Conservation (phyloP, 176 grass and related monocot species). For the Musa acuminata region DNA sequence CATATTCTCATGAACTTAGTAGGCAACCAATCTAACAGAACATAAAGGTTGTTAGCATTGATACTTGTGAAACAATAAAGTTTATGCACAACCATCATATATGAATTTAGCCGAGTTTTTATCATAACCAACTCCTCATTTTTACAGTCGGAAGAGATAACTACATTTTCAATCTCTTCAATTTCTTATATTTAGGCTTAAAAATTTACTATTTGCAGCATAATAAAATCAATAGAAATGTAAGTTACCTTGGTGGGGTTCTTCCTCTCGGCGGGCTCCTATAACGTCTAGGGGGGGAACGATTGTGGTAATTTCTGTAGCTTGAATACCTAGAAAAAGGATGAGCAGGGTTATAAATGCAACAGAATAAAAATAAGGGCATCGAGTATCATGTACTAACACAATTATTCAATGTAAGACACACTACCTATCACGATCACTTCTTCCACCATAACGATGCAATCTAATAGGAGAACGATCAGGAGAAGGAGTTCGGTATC, state of each 20-base stretch:
- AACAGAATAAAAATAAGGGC: not conserved
- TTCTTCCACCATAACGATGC: conserved; percentile 65
- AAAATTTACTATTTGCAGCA: no score
- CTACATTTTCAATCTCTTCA: no score
- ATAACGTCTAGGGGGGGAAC: conserved; percentile 73
- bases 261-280: conserved; percentile 81
- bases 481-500: conserved; percentile 77
- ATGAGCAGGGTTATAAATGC: not conserved
- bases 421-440: conserved; percentile 67
- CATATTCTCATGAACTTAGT: no score
- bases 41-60: no score
- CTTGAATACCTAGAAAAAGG: conserved; percentile 33
- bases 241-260: conserved; percentile 61
- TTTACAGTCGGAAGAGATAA: no score
- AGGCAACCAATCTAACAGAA: no score
- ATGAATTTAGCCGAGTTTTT: no score
- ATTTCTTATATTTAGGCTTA: no score
- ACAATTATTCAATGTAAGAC: not conserved
- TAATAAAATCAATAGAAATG: not conserved
- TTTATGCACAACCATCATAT: no score
- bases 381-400: not conserved
- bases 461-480: conserved; percentile 53
- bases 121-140: no score
- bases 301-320: conserved; percentile 52
- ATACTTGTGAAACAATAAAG: no score